These are phyloP conservation scores for Debaryomyces subglobosus DNA, from an alignment of 1,139 yeast species.

Conservation along the genomic window DNA sequence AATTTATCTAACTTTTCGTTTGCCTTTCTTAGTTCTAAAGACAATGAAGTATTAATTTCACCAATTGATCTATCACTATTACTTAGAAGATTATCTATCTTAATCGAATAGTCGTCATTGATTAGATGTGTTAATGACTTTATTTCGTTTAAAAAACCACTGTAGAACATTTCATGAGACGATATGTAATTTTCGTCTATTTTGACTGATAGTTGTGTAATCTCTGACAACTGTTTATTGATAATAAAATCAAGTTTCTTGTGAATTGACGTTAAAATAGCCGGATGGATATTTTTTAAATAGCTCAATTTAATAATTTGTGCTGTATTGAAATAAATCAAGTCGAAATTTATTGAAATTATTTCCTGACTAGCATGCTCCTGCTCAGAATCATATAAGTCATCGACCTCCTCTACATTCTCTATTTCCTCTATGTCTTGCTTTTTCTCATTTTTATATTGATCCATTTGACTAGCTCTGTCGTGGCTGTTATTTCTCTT, in stretches of 20 bases:
- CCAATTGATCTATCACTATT: slow-evolving; percentile 77
- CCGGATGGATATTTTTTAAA: slow-evolving; percentile 34
- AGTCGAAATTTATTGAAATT: slow-evolving; percentile 11
- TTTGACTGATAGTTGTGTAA: slow-evolving; percentile 28
- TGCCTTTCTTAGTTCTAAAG: slow-evolving; percentile 70
- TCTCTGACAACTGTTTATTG: slow-evolving; percentile 24
- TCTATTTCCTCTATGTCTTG: slow-evolving; percentile 2
- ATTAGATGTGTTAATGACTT: slow-evolving; percentile 42
- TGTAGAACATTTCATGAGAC: slow-evolving; percentile 36
- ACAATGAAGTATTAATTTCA: slow-evolving; percentile 80
- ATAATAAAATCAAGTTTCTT: slow-evolving; percentile 25
- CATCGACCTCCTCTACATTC: slow-evolving; percentile 4
- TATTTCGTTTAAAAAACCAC: slow-evolving; percentile 38
- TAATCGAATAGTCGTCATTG: slow-evolving; percentile 48
- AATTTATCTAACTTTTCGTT: slow-evolving; percentile 68
- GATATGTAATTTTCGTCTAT: slow-evolving; percentile 43
- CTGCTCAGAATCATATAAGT: not conserved
- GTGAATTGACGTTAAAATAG: slow-evolving; percentile 22
- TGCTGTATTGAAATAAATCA: slow-evolving; percentile 20
- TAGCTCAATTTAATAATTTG: slow-evolving; percentile 28
- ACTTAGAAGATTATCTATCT: slow-evolving; percentile 67
- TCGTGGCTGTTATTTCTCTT: not conserved
- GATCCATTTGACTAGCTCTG: not conserved
- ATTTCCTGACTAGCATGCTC: slow-evolving; percentile 9
- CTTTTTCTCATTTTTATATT: not conserved